Conservation (phyloP, 2,329 filamentous ascomycete genomes). For the Scleromitrula shiraiana region DNA sequence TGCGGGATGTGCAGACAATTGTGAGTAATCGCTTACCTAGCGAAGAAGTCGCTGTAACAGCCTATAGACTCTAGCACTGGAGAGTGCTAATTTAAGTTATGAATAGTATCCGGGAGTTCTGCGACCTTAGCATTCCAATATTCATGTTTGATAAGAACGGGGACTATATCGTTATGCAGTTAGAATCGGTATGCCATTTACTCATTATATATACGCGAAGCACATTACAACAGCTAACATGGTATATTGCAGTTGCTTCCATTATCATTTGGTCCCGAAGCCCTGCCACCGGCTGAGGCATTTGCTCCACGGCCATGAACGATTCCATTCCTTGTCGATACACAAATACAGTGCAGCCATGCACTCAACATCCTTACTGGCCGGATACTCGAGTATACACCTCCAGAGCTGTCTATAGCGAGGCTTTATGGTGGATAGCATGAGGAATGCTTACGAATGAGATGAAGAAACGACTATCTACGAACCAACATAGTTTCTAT, state of each 20-base stretch:
- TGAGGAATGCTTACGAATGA: too few relatives aligned
- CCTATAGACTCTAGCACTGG: too few relatives aligned
- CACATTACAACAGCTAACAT: not conserved
- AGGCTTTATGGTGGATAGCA: too few relatives aligned
- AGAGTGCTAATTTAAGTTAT: not conserved
- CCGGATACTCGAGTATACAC: too few relatives aligned
- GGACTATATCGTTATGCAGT: constrained; percentile 58
- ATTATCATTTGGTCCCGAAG: constrained; percentile 7
- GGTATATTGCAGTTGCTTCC: not conserved
- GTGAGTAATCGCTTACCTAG: constrained; percentile 38
- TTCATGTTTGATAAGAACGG: constrained; percentile 89
- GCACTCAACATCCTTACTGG: too few relatives aligned
- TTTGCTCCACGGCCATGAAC: too few relatives aligned
- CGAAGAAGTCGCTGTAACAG: not conserved
- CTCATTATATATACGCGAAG: not conserved
- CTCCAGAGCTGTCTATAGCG: too few relatives aligned
- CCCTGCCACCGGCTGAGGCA: not conserved
- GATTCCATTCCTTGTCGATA: too few relatives aligned
- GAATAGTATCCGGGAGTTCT: constrained; percentile 67
- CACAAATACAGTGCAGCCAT: too few relatives aligned
- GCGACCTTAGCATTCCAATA: constrained; percentile 59
- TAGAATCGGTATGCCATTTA: constrained; percentile 50
- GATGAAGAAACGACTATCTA: too few relatives aligned
- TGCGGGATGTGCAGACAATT: constrained; percentile 97
- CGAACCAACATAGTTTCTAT: too few relatives aligned